Percentiles rank a stretch among this genome's conserved stretches.
phyloP scores from a whole-genome alignment of 441 rosid species.

The Geranium incanum region DNA sequence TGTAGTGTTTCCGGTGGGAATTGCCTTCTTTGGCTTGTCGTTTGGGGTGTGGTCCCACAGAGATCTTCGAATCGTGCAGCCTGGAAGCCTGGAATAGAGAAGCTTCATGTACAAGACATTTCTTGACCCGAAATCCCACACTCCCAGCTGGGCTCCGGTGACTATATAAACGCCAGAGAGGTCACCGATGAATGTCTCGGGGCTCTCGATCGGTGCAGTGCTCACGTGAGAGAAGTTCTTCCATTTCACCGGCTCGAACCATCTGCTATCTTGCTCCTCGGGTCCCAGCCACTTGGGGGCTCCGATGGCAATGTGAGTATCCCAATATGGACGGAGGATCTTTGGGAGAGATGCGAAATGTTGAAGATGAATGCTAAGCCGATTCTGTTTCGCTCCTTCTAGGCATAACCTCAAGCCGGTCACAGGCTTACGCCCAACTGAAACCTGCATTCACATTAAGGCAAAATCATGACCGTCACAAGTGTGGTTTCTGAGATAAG shows the following conservation, averaged over 20 bases:
- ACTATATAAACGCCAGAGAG: slow-evolving; percentile 68
- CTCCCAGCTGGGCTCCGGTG: slow-evolving; percentile 77
- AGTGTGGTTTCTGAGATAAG: neutral
- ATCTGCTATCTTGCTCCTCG: slow-evolving; percentile 79
- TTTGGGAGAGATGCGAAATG: slow-evolving; percentile 74
- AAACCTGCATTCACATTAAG: slow-evolving; percentile 37
- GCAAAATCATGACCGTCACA: slow-evolving; percentile 1
- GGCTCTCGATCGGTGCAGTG: slow-evolving; percentile 63
- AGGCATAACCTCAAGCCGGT: slow-evolving; percentile 61
- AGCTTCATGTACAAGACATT: slow-evolving; percentile 60
- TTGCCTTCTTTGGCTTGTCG: slow-evolving; percentile 36
- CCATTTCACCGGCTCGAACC: slow-evolving; percentile 83
- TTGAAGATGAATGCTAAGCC: slow-evolving; percentile 63
- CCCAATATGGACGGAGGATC: slow-evolving; percentile 74
- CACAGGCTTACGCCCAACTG: slow-evolving; percentile 77
- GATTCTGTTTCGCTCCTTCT: slow-evolving; percentile 64
- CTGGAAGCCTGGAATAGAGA: slow-evolving; percentile 67
- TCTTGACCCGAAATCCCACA: slow-evolving; percentile 69
- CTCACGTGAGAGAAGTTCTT: slow-evolving; percentile 79
- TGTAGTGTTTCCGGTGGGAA: neutral
- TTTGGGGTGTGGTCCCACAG: slow-evolving; percentile 69
- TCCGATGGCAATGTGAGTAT: slow-evolving; percentile 65
- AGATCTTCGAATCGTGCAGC: slow-evolving; percentile 67
- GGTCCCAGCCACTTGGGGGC: slow-evolving; percentile 86
- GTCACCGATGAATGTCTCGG: slow-evolving; percentile 66